Evolutionary conservation across 2,329 filamentous ascomycete genomes (phyloP).

Genomic region (Arthroderma sp.): DNA sequence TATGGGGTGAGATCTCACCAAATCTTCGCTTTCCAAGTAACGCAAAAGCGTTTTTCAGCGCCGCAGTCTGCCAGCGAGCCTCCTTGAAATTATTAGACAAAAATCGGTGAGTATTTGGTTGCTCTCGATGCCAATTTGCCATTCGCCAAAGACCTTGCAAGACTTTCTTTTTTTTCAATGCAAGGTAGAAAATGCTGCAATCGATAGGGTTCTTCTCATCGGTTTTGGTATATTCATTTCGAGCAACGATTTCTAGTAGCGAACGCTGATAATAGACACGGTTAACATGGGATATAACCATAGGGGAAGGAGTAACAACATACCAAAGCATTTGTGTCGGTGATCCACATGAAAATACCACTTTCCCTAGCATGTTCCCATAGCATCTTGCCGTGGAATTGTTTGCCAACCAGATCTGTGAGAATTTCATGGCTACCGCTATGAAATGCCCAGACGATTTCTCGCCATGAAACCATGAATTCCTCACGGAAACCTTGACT

Average conservation of each 20-base stretch:
- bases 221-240: slow-evolving; percentile 82
- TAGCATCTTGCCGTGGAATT: slow-evolving; percentile 65
- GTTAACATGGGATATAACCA: slow-evolving; percentile 1
- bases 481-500: slow-evolving; percentile 48
- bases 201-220: slow-evolving; percentile 83
- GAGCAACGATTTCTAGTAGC: slow-evolving; percentile 81
- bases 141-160: slow-evolving; percentile 90
- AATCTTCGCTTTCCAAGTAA: slow-evolving; percentile 83
- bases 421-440: slow-evolving; percentile 68
- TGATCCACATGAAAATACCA: slow-evolving; percentile 91
- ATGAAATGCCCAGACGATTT: slow-evolving; percentile 37
- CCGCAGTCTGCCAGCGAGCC: slow-evolving; percentile 73
- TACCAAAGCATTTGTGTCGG: slow-evolving; percentile 64
- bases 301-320: slow-evolving; percentile 22
- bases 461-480: slow-evolving; percentile 46
- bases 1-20: slow-evolving; percentile 39
- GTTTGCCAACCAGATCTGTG: slow-evolving; percentile 65
- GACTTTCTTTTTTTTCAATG: slow-evolving; percentile 79
- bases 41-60: slow-evolving; percentile 92
- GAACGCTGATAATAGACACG: slow-evolving; percentile 40
- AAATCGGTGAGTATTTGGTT: slow-evolving; percentile 63
- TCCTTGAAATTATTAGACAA: slow-evolving; percentile 86
- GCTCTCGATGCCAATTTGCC: slow-evolving; percentile 79
- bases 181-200: slow-evolving; percentile 83
- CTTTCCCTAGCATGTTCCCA: slow-evolving; percentile 80